These are phyloP conservation scores for Rhizopus delemar DNA, from an alignment of 371 early-diverging fungal genomes.

Conservation along the genomic window DNA sequence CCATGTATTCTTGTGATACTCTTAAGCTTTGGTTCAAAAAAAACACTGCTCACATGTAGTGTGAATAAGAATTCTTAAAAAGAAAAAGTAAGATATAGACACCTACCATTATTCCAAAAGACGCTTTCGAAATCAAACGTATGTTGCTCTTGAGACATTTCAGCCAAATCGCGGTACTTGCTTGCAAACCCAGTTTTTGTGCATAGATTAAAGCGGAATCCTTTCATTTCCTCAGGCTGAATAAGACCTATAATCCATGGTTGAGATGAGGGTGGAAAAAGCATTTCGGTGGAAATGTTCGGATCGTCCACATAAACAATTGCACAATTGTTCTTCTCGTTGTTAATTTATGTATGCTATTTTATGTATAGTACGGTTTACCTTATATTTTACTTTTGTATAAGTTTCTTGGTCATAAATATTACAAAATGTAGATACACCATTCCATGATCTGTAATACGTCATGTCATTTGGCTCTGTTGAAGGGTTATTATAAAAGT, in stretches of 20 bases:
- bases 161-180: not conserved
- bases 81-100: too few relatives aligned
- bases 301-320: conserved; percentile 44
- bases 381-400: conserved; percentile 30
- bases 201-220: conserved; percentile 37
- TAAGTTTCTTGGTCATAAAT: conserved; percentile 31
- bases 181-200: conserved; percentile 16
- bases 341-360: not conserved
- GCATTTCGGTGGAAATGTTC: conserved; percentile 8
- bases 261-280: conserved; percentile 10
- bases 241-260: conserved; percentile 51
- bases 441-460: conserved; percentile 34
- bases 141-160: not conserved
- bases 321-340: conserved; percentile 32
- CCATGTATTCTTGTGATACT: conserved; percentile 16
- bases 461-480: conserved; percentile 15
- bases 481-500: not conserved
- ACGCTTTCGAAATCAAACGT: conserved; percentile 42
- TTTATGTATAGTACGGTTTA: conserved; percentile 4
- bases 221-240: conserved; percentile 37
- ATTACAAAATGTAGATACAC: conserved; percentile 21
- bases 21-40: conserved; percentile 27
- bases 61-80: not conserved
- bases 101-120: conserved; percentile 52
- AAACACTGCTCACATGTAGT: conserved; percentile 10